Conservation (phyloP, 768 basidiomycete species). For the Boletus sp. region DNA sequence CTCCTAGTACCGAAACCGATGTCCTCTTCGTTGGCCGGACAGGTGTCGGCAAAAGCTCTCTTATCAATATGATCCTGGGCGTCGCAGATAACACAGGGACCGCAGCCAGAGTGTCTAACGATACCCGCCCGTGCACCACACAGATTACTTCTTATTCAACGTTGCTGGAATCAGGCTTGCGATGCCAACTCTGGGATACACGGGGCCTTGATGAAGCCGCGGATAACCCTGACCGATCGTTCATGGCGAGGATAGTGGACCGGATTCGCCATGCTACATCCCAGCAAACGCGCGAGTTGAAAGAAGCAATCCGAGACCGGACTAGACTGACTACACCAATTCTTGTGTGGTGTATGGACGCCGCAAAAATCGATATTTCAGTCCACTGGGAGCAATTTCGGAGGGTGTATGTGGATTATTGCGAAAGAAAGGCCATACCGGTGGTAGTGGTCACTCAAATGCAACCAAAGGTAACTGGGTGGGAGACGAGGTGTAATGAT, state of each 20-base stretch:
- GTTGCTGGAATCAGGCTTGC: neutral
- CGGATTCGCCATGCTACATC: slow-evolving; percentile 9
- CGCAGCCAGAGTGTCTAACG: slow-evolving; percentile 20
- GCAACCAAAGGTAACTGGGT: neutral
- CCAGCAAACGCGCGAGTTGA: slow-evolving; percentile 22
- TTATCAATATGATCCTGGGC: slow-evolving; percentile 25
- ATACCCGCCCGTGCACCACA: slow-evolving; percentile 19
- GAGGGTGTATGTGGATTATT: slow-evolving; percentile 26
- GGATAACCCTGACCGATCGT: slow-evolving; percentile 1
- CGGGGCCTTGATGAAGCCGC: slow-evolving; percentile 25
- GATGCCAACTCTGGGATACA: slow-evolving; percentile 26
- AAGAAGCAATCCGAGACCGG: slow-evolving; percentile 6
- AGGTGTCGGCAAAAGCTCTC: slow-evolving; percentile 26
- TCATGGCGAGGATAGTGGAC: slow-evolving; percentile 9
- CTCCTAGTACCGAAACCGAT: slow-evolving; percentile 5
- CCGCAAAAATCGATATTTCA: slow-evolving; percentile 15
- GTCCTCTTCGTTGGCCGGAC: slow-evolving; percentile 26
- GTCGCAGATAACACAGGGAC: neutral
- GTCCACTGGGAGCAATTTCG: slow-evolving; percentile 21
- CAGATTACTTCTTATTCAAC: slow-evolving; percentile 6
- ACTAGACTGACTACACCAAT: slow-evolving; percentile 11
- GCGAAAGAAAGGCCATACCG: slow-evolving; percentile 18
- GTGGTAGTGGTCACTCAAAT: slow-evolving; percentile 21
- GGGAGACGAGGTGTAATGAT: slow-evolving; percentile 12
- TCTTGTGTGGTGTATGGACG: slow-evolving; percentile 27